Evolutionary conservation across 345 rosid genomes (phyloP), one percentile per base, ranked within the genome.

Genomic region (Salix udensis): DNA sequence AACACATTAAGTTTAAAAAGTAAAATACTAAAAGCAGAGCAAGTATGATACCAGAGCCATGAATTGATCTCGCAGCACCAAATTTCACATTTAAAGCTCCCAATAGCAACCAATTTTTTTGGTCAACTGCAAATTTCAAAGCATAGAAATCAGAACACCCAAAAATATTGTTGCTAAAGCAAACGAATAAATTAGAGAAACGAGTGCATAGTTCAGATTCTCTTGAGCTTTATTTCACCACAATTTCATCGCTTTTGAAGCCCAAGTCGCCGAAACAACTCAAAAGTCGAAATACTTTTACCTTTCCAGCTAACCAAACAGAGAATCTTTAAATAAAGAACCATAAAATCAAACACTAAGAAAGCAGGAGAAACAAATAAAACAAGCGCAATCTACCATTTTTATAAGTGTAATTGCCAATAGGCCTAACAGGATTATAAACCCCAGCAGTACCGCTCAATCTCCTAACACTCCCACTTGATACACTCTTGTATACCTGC

Each of bases 11-110:
- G 36, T 62, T 30, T 31, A 34, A n/a, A 7, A 79, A 31, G 19
- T 28, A 70, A 40, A 10, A 50, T 44, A 72, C 3, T 68, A 76
- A 13, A 9, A 52, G 18, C 26, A 61, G 58, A 19, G 34, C 26
- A 39, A 13, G 60, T 50, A 31, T 28, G 65, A 70, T 88, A 94
- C 99, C 97, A 65, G 99, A 87, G 83, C 95, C 88, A 81, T 96
- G 98, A 84, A 96, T 82, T 36, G 81, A 88, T 77, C 98, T 88
- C 26, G 86, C 53, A 23, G 89, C 66, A 62, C 88, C 85, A 80
- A 85, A 78, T 67, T 79, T 81, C 8, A 76, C 48, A 82, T 75
- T 79, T 21, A 86, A 77, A 81, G 80, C 79, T 53, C 95, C 89
- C 75, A 87, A 62, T 9, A 72, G 79, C 81, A 89, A 77, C 86